phyloP scores from a whole-genome alignment of 345 rosid genomes.

The Populus nigra region DNA sequence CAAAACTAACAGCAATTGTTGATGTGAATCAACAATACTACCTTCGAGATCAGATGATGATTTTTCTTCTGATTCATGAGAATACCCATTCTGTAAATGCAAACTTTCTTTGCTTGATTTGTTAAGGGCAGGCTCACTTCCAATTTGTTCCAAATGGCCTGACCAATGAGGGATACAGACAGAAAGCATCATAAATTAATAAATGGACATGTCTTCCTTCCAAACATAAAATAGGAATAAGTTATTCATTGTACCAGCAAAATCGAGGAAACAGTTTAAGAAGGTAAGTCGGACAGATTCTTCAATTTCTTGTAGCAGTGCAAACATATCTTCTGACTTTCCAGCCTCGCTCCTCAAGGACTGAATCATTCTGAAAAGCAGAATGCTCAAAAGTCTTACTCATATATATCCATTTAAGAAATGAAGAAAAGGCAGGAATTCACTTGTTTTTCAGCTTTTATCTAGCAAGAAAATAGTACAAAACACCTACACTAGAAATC shows the following conservation, averaged over 20 bases:
- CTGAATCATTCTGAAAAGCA: constrained; percentile 67
- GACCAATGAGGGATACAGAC: constrained; percentile 14
- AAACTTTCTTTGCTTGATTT: constrained; percentile 50
- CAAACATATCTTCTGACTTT: constrained; percentile 70
- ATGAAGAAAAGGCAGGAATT: background rate
- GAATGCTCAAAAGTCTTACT: background rate
- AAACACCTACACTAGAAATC: background rate
- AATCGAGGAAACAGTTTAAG: constrained; percentile 92
- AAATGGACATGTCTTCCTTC: background rate
- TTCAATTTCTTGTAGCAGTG: constrained; percentile 81
- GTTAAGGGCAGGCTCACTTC: constrained; percentile 46
- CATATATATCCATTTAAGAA: background rate
- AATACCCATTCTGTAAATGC: constrained; percentile 60
- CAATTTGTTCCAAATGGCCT: constrained; percentile 69
- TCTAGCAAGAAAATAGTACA: background rate
- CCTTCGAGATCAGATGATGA: constrained; percentile 50
- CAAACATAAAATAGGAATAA: constrained; percentile 7
- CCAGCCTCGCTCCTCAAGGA: constrained; percentile 73
- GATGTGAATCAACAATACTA: constrained; percentile 68
- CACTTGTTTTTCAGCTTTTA: background rate
- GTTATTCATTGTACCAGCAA: constrained; percentile 62
- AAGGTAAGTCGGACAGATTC: constrained; percentile 88
- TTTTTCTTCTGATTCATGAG: constrained; percentile 46
- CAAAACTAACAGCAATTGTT: constrained; percentile 68
- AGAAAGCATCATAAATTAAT: constrained; percentile 17